Base-by-base conservation (phyloP, 331 rosid species). In the Telfairia occidentalis region DNA sequence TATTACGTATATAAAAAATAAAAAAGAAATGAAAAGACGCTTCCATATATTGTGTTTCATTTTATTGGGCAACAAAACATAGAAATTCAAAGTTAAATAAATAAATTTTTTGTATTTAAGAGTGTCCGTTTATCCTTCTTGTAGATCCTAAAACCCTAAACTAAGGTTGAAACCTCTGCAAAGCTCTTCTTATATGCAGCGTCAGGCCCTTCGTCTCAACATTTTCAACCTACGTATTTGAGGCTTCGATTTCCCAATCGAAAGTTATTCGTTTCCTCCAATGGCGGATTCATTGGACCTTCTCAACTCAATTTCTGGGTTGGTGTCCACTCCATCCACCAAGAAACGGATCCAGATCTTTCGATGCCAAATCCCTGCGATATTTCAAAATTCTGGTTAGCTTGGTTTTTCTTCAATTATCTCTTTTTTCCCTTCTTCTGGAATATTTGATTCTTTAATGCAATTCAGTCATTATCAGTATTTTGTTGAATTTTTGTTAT, bases 241-340 rank as follows among this genome's bases (percentile, higher is more conserved):
- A 70, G 52, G 38, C 40, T 32, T 34, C 65, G 19, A 34, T 42
- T 53, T 73, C 74, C 11, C 75, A 19, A 16, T 58, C 76, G 75
- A 77, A 75, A 73, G 81, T 24, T 64, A 71, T 74, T 70, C 65
- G 75, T 80, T 82, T 80, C 92, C 73, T 76, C 57, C 83, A 46
- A 91, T 90, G 99, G 92, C 85, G 71, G 89, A 84, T 75, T 87
- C 92, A 1, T 16, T 85, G 59, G 96, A 87, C 77, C 77, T 90
- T n/a, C 81, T 91, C 5, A 53, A 73, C 77, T 80, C 93, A 71
- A 83, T 88, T 69, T 80, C 88, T 60, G 87, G 82, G 46, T 75
- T 81, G 70, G 92, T 91, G 61, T 78, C 96, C 73, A 86, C 96
- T 72, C 59, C 87, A 3, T 92, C 97, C 72, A 85, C 90, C 19